Base-by-base conservation (phyloP, 179 eudicot genomes). In the Spergularia azorica region DNA sequence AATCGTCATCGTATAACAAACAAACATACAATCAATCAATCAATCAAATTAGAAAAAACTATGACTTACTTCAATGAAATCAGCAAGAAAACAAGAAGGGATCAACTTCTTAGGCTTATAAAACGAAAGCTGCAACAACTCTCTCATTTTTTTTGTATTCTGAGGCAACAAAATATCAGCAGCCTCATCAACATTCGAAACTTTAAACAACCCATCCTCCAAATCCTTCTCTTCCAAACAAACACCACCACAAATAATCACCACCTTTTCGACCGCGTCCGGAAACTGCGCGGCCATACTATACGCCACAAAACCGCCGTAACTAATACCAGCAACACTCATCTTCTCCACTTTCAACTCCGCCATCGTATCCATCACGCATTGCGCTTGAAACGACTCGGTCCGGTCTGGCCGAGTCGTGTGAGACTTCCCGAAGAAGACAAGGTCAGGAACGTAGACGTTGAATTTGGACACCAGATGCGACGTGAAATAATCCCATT, bases 281-380 rank as follows among this genome's bases (percentile, higher is more conserved):
- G 91, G 89, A 46, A 78, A 92, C 80, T 86, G 87, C n/a, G 76
- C 96, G 9, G 98, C 96, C 90, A 92, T 72, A 56, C 89, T 85
- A 50, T 92, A 94, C 21, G 84, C 96, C 17, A 92, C 96, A 75
- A 94, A 94, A 16, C 97, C 98, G 5, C 98, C 98, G 16, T 94
- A 92, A 65, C 98, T 94, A 5, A 92, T 84, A 73, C 98, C 98
- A 6, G 89, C 92, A 61, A 92, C 65, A 70, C 83, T 88, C 91
- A 86, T 71, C 71, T 57, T 79, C 15, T 12, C 8, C 56, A 89
- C 92, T 5, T 88, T 87, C 4, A 86, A 75, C 51, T 48, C 71
- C 60, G 63, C 83, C 89, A 84, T 85, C 87, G 87, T 20, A 20
- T 48, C 70, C 87, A 75, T 80, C 60, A 94, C 51, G 70, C 87